These are phyloP conservation scores for Fusarium nodosum DNA, from an alignment of 2,329 filamentous ascomycete species.

Conservation along the genomic window DNA sequence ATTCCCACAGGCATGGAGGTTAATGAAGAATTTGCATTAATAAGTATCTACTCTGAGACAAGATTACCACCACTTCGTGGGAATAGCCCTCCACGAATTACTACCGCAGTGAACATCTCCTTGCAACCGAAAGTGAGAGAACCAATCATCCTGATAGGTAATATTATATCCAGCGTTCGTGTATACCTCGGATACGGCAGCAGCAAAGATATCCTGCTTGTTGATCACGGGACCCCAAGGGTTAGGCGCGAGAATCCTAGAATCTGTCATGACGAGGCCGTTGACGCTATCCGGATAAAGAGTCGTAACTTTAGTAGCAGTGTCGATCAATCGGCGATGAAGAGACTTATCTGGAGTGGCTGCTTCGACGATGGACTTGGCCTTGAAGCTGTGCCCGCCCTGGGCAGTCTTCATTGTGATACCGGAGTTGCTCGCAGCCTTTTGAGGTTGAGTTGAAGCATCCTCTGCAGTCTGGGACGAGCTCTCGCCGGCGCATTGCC, in stretches of 20 bases:
- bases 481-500: not conserved
- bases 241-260: constrained; percentile 37
- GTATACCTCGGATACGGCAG: constrained; percentile 44
- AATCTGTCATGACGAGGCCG: constrained; percentile 39
- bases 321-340: not conserved
- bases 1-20: not conserved
- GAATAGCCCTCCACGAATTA: constrained; percentile 27
- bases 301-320: not conserved
- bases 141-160: constrained; percentile 49
- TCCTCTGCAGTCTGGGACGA: not conserved
- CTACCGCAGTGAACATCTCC: constrained; percentile 51
- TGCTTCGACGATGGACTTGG: constrained; percentile 34
- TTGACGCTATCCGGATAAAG: constrained; percentile 43
- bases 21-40: not conserved
- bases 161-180: constrained; percentile 39
- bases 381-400: constrained; percentile 15
- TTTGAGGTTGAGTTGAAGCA: not conserved
- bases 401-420: not conserved
- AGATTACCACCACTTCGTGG: constrained; percentile 1
- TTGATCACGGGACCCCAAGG: constrained; percentile 50
- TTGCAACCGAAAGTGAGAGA: constrained; percentile 39
- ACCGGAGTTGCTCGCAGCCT: not conserved
- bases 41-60: no score
- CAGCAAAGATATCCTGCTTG: constrained; percentile 46
- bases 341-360: constrained; percentile 1